Percentiles rank a stretch among this genome's conserved stretches.
These are phyloP conservation scores for Ganoderma leucocontextum DNA, from an alignment of 1,284 basidiomycete genomes.

Conservation along the genomic window DNA sequence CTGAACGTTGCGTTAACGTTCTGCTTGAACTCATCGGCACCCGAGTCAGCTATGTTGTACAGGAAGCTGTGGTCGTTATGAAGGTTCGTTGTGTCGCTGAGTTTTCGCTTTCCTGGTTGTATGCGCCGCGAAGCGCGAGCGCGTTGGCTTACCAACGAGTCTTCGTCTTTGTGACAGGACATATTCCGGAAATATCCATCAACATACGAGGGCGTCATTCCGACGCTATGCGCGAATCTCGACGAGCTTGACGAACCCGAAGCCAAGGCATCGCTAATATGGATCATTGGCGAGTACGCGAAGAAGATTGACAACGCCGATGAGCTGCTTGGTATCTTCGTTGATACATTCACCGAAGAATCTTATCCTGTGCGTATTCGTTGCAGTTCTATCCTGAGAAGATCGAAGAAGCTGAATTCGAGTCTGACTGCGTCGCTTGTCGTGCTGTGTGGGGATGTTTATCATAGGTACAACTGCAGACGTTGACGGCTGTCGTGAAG, in stretches of 20 bases:
- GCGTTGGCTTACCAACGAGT: slow-evolving; percentile 4
- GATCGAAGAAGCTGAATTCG: not conserved
- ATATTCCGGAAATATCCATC: slow-evolving; percentile 99
- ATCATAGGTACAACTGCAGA: slow-evolving; percentile 89
- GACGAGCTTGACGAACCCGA: slow-evolving; percentile 98
- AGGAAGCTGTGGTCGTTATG: slow-evolving; percentile 98
- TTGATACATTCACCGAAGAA: slow-evolving; percentile 94
- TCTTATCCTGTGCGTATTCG: slow-evolving; percentile 78
- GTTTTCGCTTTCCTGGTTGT: not conserved
- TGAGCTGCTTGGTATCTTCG: slow-evolving; percentile 90
- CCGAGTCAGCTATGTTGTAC: slow-evolving; percentile 96
- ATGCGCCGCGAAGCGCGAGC: not conserved
- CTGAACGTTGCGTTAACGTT: slow-evolving; percentile 95
- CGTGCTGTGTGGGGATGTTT: not conserved
- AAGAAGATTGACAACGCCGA: slow-evolving; percentile 97
- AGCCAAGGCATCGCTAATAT: slow-evolving; percentile 96
- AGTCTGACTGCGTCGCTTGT: slow-evolving; percentile 36
- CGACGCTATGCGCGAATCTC: slow-evolving; percentile 92
- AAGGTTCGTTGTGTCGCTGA: slow-evolving; percentile 65
- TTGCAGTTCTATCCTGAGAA: slow-evolving; percentile 10
- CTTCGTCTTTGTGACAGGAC: slow-evolving; percentile 61
- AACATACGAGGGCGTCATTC: slow-evolving; percentile 97
- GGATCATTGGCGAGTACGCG: slow-evolving; percentile 99
- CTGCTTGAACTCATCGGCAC: slow-evolving; percentile 92
- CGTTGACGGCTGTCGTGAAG: slow-evolving; percentile 96